phyloP scores from a whole-genome alignment of 805 yeast genomes.

The Debaryomyces prosopidis region DNA sequence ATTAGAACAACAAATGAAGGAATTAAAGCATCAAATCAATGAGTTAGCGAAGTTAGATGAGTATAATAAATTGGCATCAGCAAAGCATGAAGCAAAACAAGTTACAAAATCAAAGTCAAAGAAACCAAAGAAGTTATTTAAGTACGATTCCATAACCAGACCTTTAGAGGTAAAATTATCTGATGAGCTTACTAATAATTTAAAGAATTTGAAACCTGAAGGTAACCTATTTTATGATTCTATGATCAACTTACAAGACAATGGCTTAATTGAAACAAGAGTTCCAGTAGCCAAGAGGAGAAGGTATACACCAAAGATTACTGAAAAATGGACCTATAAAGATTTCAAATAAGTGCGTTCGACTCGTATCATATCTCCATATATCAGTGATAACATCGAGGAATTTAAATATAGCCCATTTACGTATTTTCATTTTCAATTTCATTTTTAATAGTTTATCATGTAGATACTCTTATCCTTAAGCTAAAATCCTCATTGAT shows the following conservation, averaged over 20 bases:
- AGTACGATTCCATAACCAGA: constrained; percentile 40
- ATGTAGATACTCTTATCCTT: no score
- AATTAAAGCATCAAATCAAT: constrained; percentile 57
- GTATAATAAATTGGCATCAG: constrained; percentile 20
- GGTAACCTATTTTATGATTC: constrained; percentile 84
- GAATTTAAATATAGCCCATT: no score
- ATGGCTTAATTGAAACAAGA: constrained; percentile 86
- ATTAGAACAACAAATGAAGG: constrained; percentile 57
- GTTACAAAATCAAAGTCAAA: constrained; percentile 19
- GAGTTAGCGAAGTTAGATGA: constrained; percentile 51
- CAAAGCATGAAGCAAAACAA: constrained; percentile 17
- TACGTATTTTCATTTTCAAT: no score
- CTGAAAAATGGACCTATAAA: constrained; percentile 93
- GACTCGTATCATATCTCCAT: not conserved
- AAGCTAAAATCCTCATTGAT: no score
- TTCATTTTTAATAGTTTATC: no score
- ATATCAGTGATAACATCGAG: no score
- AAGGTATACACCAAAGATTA: constrained; percentile 69
- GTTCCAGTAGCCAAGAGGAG: constrained; percentile 64
- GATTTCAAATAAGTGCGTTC: constrained; percentile 62
- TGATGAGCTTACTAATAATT: constrained; percentile 83
- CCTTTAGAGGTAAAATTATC: constrained; percentile 79
- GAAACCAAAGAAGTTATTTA: constrained; percentile 41
- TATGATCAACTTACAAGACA: constrained; percentile 75
- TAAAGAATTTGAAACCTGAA: constrained; percentile 85